Conservation (phyloP, 108 stramenopile genomes). For the Nannochloropsis oceanica region DNA sequence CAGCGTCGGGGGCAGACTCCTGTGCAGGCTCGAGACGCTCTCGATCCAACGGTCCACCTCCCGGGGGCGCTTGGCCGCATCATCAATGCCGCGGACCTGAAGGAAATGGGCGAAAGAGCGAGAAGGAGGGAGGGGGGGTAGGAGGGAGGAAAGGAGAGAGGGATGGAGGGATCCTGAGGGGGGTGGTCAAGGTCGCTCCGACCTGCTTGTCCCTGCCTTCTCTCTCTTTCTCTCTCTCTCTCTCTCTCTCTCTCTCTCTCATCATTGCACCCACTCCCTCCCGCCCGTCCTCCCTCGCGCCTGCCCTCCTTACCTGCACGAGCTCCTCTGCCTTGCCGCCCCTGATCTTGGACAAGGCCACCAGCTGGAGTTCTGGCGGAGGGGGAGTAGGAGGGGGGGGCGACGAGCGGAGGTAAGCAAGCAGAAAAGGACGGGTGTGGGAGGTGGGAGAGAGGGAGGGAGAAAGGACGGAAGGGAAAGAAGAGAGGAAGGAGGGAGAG, state of each 20-base stretch:
- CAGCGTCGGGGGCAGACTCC: slow-evolving; percentile 43
- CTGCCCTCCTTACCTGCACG: neutral
- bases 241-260: neutral
- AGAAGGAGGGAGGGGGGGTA: neutral
- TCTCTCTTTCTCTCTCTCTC: neutral
- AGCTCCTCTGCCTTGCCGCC: neutral
- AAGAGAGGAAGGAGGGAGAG: neutral
- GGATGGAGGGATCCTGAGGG: no score
- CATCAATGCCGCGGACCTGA: neutral
- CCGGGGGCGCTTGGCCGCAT: slow-evolving; percentile 48
- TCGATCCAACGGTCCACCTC: slow-evolving; percentile 58
- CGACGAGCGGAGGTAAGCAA: no score
- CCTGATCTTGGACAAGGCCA: slow-evolving; percentile 47
- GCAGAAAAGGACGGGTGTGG: no score
- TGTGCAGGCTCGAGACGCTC: slow-evolving; percentile 53
- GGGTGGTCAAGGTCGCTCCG: neutral
- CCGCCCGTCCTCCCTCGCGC: neutral
- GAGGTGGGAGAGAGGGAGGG: no score
- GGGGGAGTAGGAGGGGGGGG: slow-evolving; percentile 52
- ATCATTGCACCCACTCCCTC: neutral
- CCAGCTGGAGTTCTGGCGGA: slow-evolving; percentile 58
- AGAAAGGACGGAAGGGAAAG: neutral
- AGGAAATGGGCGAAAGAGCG: neutral
- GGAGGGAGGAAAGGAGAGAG: no score
- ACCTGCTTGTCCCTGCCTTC: neutral